Evolutionary conservation across 2,329 filamentous ascomycete species (phyloP).

Genomic region (Ophiobolus disseminans): DNA sequence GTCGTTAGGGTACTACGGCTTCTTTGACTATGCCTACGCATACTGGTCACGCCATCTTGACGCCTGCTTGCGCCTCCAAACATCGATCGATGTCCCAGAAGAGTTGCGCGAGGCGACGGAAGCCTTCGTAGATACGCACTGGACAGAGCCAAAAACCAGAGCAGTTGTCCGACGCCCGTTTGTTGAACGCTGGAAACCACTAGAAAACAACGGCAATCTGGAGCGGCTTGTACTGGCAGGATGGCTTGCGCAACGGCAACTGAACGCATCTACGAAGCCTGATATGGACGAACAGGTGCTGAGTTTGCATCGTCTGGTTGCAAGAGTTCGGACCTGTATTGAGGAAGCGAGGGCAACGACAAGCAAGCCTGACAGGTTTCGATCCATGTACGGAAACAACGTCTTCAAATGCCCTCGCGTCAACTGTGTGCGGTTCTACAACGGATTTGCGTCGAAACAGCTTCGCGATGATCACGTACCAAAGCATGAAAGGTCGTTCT

Average conservation of each 20-base stretch:
- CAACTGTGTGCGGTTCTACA: conserved; percentile 9
- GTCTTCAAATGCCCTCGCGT: conserved; percentile 13
- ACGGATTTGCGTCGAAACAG: conserved; percentile 4
- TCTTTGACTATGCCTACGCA: conserved; percentile 9
- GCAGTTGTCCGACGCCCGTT: conserved; percentile 1
- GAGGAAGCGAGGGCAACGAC: neutral
- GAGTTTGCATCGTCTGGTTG: neutral
- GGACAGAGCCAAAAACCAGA: neutral
- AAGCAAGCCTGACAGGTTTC: neutral
- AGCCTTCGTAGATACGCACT: conserved; percentile 9
- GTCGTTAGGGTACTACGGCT: conserved; percentile 8
- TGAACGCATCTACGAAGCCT: neutral
- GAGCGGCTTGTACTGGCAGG: conserved; percentile 3
- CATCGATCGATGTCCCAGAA: neutral
- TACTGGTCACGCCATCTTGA: conserved; percentile 11
- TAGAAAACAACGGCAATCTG: conserved; percentile 5
- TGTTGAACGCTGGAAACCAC: conserved; percentile 2
- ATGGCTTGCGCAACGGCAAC: conserved; percentile 5
- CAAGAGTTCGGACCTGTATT: neutral
- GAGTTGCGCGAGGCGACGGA: conserved; percentile 3
- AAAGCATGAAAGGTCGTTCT: conserved; percentile 13
- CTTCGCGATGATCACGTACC: conserved; percentile 2
- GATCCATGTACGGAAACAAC: conserved; percentile 1
- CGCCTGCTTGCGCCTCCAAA: conserved; percentile 1
- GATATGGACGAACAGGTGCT: neutral